Conservation (phyloP, 352 stramenopile genomes). For the Phytopythium kandeliae region DNA sequence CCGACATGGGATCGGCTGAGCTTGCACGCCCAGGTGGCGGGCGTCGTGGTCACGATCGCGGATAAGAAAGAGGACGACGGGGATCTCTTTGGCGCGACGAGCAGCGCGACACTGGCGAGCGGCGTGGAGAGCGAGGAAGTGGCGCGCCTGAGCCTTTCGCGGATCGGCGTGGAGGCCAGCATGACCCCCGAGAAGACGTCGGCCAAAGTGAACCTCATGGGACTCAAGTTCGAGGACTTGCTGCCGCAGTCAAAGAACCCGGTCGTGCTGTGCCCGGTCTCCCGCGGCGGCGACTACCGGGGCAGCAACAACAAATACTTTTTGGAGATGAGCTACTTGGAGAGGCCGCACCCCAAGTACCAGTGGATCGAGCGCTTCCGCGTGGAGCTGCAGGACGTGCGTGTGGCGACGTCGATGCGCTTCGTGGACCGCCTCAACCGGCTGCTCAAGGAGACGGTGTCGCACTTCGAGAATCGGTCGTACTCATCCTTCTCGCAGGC, state of each 20-base stretch:
- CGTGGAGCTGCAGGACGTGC: constrained; percentile 62
- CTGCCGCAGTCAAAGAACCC: constrained; percentile 57
- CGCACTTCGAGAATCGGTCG: constrained; percentile 65
- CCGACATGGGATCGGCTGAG: constrained; percentile 57
- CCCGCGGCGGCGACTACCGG: constrained; percentile 12
- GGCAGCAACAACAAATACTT: constrained; percentile 42
- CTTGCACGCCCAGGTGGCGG: constrained; percentile 63
- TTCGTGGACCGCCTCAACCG: constrained; percentile 70
- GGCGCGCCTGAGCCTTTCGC: constrained; percentile 57
- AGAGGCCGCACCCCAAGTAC: constrained; percentile 68
- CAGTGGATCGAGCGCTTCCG: constrained; percentile 55
- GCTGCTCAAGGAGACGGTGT: constrained; percentile 50
- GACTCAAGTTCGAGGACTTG: constrained; percentile 71
- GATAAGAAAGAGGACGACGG: constrained; percentile 36
- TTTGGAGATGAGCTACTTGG: constrained; percentile 59
- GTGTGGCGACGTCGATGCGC: constrained; percentile 69
- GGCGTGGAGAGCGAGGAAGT: constrained; percentile 33
- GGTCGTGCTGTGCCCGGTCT: constrained; percentile 53
- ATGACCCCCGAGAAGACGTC: constrained; percentile 33
- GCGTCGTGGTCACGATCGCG: constrained; percentile 60
- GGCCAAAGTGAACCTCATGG: constrained; percentile 65
- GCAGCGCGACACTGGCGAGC: neutral
- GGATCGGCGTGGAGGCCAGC: constrained; percentile 51
- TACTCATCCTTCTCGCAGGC: constrained; percentile 37
- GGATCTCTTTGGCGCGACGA: constrained; percentile 1